Base-by-base conservation (phyloP, 768 basidiomycete species). In the Mycena epipterygia region DNA sequence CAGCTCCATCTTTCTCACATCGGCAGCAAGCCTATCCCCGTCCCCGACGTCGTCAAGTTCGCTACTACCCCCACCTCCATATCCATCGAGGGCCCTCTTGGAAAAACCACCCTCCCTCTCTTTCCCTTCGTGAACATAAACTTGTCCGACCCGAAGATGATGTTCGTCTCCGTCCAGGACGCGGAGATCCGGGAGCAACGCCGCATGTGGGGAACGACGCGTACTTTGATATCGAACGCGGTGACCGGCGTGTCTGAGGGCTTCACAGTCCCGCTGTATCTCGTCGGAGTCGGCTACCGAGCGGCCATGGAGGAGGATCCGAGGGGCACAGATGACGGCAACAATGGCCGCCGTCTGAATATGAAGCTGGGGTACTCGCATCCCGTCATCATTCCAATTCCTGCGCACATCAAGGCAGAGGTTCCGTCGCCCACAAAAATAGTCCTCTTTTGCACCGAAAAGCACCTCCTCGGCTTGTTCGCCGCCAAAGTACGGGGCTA, bases 331-430 rank as follows among this genome's bases (percentile, higher is more conserved):
- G 72, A 81, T 89, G 91, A 37, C 83, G 91, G 80, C 83, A 93
- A 67, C 81, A 89, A 84, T 46, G 90, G 91, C 27, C 83, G 90
- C 80, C 84, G 93, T 61, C 82, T 99, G 60, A 95, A 92, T 79
- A 91, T 99, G 89, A 97, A 97, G 82, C 87, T 99, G 17, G 97
- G 97, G 65, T 95, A 92, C 81, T 95, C 96, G 42, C 97, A 98
- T 83, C 87, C 92, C 27, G 92, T 98, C 32, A 88, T 88, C 73
- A 89, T 97, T 39, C 90, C 93, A 29, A 89, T 99, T 55, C 97
- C 97, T 23, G 79, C 87, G 19, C 86, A 94, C 78, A 94, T 99
- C 94, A 82, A 95, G 98, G 93, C 89, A 6, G 90, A 94, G 72
- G 93, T 95, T 14, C 93, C 94, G 25, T 83, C 86, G 33, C 89